A percentile compares a stretch with the other conserved stretches of the same genome.
These are phyloP conservation scores for Xerocomus minutiporus DNA, from an alignment of 1,284 basidiomycete species.

Conservation along the genomic window DNA sequence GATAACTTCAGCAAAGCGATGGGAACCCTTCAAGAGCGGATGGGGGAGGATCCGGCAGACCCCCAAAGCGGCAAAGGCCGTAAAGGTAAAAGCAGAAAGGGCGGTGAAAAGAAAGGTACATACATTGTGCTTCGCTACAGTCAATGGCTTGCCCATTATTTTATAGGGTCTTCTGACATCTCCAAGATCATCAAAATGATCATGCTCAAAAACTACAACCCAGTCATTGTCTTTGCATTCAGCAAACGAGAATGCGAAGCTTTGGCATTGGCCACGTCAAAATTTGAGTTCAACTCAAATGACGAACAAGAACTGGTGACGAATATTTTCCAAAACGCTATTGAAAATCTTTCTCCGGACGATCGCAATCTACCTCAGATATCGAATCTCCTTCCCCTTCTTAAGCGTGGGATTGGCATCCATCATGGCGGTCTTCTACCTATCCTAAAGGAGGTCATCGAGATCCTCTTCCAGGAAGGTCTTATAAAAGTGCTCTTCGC, in stretches of 20 bases:
- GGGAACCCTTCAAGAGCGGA: conserved; percentile 82
- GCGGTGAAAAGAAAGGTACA: conserved; percentile 84
- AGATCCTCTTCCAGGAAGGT: conserved; percentile 99
- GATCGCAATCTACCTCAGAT: conserved; percentile 95
- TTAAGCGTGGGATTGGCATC: conserved; percentile 96
- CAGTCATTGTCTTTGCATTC: conserved; percentile 98
- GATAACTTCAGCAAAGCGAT: conserved; percentile 98
- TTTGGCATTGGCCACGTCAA: conserved; percentile 87
- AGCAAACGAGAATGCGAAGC: conserved; percentile 97
- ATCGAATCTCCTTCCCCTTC: conserved; percentile 85
- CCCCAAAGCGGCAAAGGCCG: conserved; percentile 75
- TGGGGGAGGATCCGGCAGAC: conserved; percentile 93
- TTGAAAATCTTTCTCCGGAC: conserved; percentile 83
- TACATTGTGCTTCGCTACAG: conserved; percentile 20
- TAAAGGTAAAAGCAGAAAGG: conserved; percentile 88
- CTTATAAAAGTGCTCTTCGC: conserved; percentile 98
- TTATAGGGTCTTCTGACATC: conserved; percentile 83
- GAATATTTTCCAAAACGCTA: conserved; percentile 93
- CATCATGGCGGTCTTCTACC: conserved; percentile 98
- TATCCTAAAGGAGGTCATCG: conserved; percentile 98
- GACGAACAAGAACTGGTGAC: conserved; percentile 89
- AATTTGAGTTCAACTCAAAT: conserved; percentile 93
- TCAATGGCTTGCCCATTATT: conserved; percentile 8
- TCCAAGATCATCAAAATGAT: conserved; percentile 99
- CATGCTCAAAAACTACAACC: conserved; percentile 97